Percentiles rank a stretch among this genome's conserved stretches.
phyloP scores from a whole-genome alignment of 1,284 basidiomycete genomes.

The Fistulina hepatica region DNA sequence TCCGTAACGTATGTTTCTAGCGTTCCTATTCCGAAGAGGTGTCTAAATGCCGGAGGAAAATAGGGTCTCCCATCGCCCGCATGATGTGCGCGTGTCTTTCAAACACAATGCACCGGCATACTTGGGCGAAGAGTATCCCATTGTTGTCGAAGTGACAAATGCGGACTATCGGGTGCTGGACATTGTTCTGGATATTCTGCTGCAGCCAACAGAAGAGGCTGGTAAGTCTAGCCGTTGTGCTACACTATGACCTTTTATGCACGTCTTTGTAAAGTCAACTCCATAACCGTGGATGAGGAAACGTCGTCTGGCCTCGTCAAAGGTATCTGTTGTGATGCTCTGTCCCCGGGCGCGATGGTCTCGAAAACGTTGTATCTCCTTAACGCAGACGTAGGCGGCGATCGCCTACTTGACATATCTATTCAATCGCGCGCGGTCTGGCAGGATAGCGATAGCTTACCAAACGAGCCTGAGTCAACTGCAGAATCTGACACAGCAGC shows the following conservation, averaged over 20 bases:
- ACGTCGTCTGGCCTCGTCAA: conserved; percentile 63
- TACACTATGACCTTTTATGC: background rate
- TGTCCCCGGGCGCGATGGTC: conserved; percentile 43
- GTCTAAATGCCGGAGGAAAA: conserved; percentile 3
- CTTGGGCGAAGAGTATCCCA: conserved; percentile 66
- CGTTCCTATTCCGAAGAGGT: conserved; percentile 1
- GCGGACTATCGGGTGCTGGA: conserved; percentile 56
- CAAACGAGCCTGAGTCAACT: conserved; percentile 10
- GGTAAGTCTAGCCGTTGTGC: conserved; percentile 32
- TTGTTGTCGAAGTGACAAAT: conserved; percentile 58
- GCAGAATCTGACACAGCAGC: conserved; percentile 12
- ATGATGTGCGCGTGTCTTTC: conserved; percentile 44
- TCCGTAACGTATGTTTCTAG: conserved; percentile 35
- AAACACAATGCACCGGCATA: conserved; percentile 57
- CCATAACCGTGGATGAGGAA: conserved; percentile 48
- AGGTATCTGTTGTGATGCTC: conserved; percentile 50
- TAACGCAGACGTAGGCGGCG: conserved; percentile 49
- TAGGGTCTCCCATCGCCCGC: conserved; percentile 57
- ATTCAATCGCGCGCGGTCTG: conserved; percentile 43
- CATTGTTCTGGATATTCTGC: conserved; percentile 57
- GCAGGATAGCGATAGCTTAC: conserved; percentile 14
- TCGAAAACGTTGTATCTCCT: conserved; percentile 50
- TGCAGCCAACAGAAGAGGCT: conserved; percentile 71
- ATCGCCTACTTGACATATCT: conserved; percentile 65
- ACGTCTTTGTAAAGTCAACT: conserved; percentile 38